phyloP scores from a whole-genome alignment of 1,284 basidiomycete genomes.

The Papiliotrema laurentii region DNA sequence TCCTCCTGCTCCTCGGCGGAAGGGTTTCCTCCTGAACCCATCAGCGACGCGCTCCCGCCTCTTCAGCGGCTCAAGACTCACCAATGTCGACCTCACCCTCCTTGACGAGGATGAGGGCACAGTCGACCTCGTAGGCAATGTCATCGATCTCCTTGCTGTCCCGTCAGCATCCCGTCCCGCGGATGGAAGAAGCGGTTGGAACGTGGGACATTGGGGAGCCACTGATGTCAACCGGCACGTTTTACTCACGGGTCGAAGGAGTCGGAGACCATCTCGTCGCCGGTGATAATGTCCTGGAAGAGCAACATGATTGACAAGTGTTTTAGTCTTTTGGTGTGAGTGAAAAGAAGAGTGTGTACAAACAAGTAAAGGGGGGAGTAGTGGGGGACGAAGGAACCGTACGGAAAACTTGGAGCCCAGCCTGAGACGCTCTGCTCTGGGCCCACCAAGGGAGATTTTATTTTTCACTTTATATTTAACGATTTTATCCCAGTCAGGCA shows the following conservation, averaged over 20 bases:
- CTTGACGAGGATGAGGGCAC: constrained; percentile 68
- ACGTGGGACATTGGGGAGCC: constrained; percentile 4
- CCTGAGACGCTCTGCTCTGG: no score
- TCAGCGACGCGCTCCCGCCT: neutral
- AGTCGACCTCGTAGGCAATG: constrained; percentile 88
- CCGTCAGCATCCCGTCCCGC: constrained; percentile 2
- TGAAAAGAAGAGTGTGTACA: no score
- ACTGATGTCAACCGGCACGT: no score
- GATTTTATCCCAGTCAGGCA: no score
- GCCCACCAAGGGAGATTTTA: no score
- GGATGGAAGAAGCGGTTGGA: neutral
- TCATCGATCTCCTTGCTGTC: constrained; percentile 74
- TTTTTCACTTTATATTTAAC: no score
- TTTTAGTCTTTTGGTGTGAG: constrained; percentile 6
- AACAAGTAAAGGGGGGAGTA: no score
- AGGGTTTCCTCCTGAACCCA: constrained; percentile 70
- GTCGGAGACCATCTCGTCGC: constrained; percentile 94
- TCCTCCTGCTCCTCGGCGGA: constrained; percentile 87
- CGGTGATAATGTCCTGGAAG: constrained; percentile 57
- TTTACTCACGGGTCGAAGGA: constrained; percentile 79
- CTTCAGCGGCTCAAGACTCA: constrained; percentile 40
- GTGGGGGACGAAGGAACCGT: no score
- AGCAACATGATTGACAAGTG: constrained; percentile 34
- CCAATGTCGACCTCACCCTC: constrained; percentile 89
- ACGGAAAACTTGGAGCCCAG: no score